phyloP scores from a whole-genome alignment of 305 asterid genomes.

The Coffea humblotiana region DNA sequence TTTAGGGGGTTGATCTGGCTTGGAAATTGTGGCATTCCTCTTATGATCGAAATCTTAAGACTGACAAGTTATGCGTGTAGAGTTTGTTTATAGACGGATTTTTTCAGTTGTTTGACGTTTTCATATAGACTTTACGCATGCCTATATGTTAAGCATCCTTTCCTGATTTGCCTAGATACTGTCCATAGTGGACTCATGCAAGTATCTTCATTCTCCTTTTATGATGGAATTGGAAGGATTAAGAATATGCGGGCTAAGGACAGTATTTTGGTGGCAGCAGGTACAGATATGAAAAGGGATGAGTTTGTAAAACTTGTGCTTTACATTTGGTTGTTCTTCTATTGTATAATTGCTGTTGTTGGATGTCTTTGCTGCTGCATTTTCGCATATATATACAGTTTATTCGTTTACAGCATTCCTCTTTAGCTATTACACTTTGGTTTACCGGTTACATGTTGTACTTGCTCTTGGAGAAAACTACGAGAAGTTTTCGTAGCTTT shows the following conservation, averaged over 20 bases:
- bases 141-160: slow-evolving; percentile 6
- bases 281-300: background rate
- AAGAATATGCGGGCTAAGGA: background rate
- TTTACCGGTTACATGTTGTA: background rate
- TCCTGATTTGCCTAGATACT: background rate
- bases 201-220: background rate
- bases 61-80: background rate
- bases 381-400: background rate
- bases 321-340: background rate
- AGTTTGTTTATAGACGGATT: background rate
- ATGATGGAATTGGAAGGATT: background rate
- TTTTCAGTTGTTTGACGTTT: background rate
- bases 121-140: background rate
- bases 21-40: background rate
- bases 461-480: background rate
- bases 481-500: no score
- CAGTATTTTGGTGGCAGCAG: background rate
- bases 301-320: slow-evolving; percentile 1
- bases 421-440: background rate
- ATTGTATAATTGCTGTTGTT: slow-evolving; percentile 3
- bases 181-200: slow-evolving; percentile 2
- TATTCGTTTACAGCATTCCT: no score
- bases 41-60: background rate
- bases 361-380: background rate
- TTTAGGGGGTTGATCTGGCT: background rate